Conservation (phyloP, 2,329 filamentous ascomycete genomes). For the Xylariaceae sp. region DNA sequence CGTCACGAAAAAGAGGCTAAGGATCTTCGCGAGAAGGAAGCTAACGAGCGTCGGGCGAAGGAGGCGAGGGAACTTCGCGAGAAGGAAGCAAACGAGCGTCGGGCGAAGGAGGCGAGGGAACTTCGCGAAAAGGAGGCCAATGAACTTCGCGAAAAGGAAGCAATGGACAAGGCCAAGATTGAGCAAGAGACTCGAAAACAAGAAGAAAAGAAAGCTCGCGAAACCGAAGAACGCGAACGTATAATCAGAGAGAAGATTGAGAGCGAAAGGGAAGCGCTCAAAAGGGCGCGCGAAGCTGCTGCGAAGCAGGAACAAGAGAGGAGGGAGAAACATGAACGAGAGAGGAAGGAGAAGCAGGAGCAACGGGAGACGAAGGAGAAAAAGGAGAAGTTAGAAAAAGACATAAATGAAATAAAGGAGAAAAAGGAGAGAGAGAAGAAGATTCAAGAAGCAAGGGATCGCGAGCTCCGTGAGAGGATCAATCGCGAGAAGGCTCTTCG, state of each 20-base stretch:
- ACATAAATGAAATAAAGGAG: neutral
- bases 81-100: conserved; percentile 32
- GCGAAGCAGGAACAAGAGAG: conserved; percentile 38
- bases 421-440: conserved; percentile 17
- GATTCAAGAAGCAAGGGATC: conserved; percentile 36
- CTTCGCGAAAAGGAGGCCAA: conserved; percentile 29
- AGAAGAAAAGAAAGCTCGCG: conserved; percentile 42
- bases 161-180: conserved; percentile 32
- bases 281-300: conserved; percentile 33
- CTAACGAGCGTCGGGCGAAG: conserved; percentile 33
- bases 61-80: conserved; percentile 26
- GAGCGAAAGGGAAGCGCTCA: conserved; percentile 31
- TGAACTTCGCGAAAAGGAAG: conserved; percentile 31
- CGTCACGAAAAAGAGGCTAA: conserved; percentile 36
- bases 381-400: conserved; percentile 33
- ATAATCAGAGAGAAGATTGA: conserved; percentile 28
- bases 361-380: conserved; percentile 34
- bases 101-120: conserved; percentile 31
- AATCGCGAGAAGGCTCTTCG: conserved; percentile 19
- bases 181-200: conserved; percentile 33
- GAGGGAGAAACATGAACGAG: conserved; percentile 36
- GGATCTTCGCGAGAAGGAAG: conserved; percentile 33
- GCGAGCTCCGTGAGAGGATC: conserved; percentile 24
- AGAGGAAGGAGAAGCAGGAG: conserved; percentile 34
- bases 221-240: conserved; percentile 15